Evolutionary conservation across 2,329 filamentous ascomycete species (phyloP).

Genomic region (Aspergillus pseudotamarii): DNA sequence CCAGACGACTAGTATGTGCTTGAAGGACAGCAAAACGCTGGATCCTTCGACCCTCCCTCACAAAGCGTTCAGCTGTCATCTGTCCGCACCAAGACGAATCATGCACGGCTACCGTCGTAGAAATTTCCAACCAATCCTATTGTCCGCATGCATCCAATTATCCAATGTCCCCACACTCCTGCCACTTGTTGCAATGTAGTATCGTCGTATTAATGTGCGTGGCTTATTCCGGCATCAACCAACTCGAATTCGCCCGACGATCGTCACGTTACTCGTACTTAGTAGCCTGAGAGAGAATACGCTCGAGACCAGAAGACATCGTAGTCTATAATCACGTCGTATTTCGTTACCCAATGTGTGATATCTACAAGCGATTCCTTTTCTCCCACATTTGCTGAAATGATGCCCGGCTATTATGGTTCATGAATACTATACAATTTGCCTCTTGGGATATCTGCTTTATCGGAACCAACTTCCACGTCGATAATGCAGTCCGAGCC

Average conservation of each 20-base stretch:
- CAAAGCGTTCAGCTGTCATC: slow-evolving; percentile 3
- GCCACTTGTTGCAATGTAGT: not conserved
- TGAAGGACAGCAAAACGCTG: not conserved
- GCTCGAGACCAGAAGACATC: not conserved
- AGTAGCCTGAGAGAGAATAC: not conserved
- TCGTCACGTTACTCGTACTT: not conserved
- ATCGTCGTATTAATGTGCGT: not conserved
- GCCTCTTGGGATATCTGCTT: too few species aligned
- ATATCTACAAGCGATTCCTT: not conserved
- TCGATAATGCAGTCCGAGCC: too few species aligned
- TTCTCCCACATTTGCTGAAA: not conserved
- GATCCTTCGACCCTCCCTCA: not conserved
- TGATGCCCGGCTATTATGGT: too few species aligned
- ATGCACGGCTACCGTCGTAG: not conserved
- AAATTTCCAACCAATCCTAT: not conserved
- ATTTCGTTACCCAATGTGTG: not conserved
- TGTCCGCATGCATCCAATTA: not conserved
- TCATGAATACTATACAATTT: too few species aligned
- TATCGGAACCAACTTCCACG: too few species aligned
- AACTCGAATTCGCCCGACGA: slow-evolving; percentile 2
- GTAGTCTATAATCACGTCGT: not conserved
- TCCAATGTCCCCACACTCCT: not conserved
- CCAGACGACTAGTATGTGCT: not conserved
- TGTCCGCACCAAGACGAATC: not conserved
- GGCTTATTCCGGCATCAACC: not conserved